Conservation (phyloP, 1,139 yeast genomes). For the Taphrina sp. region DNA sequence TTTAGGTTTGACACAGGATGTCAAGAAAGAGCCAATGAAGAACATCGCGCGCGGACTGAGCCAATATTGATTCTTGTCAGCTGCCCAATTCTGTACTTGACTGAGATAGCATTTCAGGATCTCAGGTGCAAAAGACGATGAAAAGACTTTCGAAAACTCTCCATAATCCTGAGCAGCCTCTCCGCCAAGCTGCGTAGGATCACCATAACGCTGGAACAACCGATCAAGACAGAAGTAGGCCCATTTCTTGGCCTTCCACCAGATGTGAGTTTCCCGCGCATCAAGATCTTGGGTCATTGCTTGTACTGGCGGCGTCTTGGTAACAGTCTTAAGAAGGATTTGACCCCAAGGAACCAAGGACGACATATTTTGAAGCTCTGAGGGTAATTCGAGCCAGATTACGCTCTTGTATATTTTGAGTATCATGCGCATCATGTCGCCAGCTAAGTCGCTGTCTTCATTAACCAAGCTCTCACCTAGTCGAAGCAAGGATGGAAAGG, state of each 20-base stretch:
- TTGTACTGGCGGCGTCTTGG: conserved; percentile 56
- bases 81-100: conserved; percentile 73
- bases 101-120: conserved; percentile 61
- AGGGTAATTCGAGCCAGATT: conserved; percentile 70
- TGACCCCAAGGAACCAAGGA: conserved; percentile 70
- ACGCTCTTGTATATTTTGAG: conserved; percentile 79
- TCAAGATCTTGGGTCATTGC: conserved; percentile 51
- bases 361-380: conserved; percentile 59
- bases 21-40: conserved; percentile 66
- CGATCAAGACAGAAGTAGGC: conserved; percentile 75
- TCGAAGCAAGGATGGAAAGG: conserved; percentile 66
- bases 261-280: conserved; percentile 53
- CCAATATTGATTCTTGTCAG: conserved; percentile 56
- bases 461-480: conserved; percentile 62
- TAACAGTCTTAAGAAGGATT: conserved; percentile 68
- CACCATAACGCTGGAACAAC: conserved; percentile 63
- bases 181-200: conserved; percentile 44
- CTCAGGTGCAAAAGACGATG: conserved; percentile 65
- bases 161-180: conserved; percentile 42
- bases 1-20: conserved; percentile 67
- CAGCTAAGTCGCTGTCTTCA: conserved; percentile 51
- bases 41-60: conserved; percentile 64
- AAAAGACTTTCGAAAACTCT: conserved; percentile 44
- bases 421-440: conserved; percentile 75
- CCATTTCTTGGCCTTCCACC: conserved; percentile 89